phyloP scores from a whole-genome alignment of 331 rosid species.

The Malus hybrid region DNA sequence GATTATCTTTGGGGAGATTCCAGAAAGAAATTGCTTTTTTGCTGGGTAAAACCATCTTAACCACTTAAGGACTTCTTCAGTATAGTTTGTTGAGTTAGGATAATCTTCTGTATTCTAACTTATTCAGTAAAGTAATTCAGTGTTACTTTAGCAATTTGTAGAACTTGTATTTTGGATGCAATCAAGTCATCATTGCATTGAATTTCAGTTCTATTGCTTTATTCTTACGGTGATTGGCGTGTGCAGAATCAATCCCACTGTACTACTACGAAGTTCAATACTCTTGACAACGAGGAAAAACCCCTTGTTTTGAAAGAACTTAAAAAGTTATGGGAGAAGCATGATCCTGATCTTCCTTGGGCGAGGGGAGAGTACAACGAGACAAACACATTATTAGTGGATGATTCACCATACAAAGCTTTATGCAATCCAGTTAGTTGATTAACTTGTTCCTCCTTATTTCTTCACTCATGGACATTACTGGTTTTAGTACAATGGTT shows the following conservation, averaged over 20 bases:
- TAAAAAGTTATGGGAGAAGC: constrained; percentile 66
- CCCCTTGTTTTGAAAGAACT: constrained; percentile 86
- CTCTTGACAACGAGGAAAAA: constrained; percentile 54
- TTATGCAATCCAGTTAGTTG: constrained; percentile 76
- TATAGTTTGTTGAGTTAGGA: not conserved
- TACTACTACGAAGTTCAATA: constrained; percentile 45
- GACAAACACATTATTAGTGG: constrained; percentile 79
- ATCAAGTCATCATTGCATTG: not conserved
- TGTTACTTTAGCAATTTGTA: not conserved
- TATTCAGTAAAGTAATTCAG: not conserved
- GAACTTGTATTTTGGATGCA: not conserved
- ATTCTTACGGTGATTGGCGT: constrained; percentile 10
- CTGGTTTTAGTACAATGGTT: not conserved
- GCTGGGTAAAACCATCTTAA: constrained; percentile 50
- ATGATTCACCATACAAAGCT: constrained; percentile 93
- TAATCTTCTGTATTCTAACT: not conserved
- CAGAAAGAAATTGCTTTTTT: constrained; percentile 56
- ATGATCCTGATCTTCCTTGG: constrained; percentile 68
- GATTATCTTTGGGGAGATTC: constrained; percentile 48
- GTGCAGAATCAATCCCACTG: constrained; percentile 78
- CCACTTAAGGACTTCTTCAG: constrained; percentile 12
- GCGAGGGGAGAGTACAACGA: constrained; percentile 67
- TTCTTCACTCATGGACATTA: not conserved
- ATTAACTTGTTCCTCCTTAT: not conserved
- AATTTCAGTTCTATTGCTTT: not conserved